A percentile compares a stretch with the other conserved stretches of the same genome.
Conservation (phyloP, 192 early-diverging fungal species). For the Backusella mclennaniae region DNA sequence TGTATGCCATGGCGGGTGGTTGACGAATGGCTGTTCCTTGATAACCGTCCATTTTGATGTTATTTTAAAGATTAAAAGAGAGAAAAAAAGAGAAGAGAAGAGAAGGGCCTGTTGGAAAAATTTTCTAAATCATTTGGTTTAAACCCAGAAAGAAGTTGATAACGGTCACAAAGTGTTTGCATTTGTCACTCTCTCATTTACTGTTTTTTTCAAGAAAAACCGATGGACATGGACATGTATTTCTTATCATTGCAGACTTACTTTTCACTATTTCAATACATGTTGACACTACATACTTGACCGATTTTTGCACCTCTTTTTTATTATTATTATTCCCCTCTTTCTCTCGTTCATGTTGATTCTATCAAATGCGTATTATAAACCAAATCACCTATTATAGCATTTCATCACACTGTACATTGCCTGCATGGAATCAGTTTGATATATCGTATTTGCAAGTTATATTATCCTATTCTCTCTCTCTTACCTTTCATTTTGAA, state of each 20-base stretch:
- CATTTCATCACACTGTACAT: too few species aligned
- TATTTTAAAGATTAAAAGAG: neutral
- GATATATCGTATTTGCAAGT: too few species aligned
- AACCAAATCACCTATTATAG: too few species aligned
- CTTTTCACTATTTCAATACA: too few species aligned
- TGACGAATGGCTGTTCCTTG: slow-evolving; percentile 32
- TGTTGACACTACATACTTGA: too few species aligned
- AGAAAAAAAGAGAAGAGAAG: neutral
- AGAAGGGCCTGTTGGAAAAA: neutral
- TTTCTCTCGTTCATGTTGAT: neutral
- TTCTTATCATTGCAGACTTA: too few species aligned
- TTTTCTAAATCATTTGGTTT: neutral
- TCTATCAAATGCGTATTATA: neutral
- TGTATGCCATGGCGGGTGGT: slow-evolving; percentile 39
- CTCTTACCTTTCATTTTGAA: too few species aligned
- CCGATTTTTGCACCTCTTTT: too few species aligned
- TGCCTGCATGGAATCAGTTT: too few species aligned
- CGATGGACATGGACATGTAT: neutral
- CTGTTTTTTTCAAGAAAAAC: too few species aligned
- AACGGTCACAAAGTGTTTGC: neutral
- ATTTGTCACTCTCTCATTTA: neutral
- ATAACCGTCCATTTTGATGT: slow-evolving; percentile 26
- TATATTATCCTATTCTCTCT: too few species aligned
- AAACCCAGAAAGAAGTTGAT: neutral
- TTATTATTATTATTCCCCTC: neutral